These are phyloP conservation scores for Botrytis fragariae DNA, from an alignment of 2,329 filamentous ascomycete genomes.

Conservation along the genomic window DNA sequence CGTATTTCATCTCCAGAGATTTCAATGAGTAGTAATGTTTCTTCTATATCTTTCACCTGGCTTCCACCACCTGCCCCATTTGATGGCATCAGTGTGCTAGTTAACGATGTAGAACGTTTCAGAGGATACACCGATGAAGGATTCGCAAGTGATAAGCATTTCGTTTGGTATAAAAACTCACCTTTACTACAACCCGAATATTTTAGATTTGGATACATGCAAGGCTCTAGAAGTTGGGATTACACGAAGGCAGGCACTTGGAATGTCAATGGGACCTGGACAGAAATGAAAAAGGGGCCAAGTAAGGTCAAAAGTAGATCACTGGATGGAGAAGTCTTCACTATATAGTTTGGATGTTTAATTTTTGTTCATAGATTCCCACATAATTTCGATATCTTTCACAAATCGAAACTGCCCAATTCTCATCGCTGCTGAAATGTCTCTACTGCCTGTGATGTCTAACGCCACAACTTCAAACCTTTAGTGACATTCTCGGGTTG, in stretches of 20 bases:
- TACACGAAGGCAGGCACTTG: slow-evolving; percentile 75
- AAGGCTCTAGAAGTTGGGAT: slow-evolving; percentile 62
- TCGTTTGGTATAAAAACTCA: slow-evolving; percentile 58
- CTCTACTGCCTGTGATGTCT: not conserved
- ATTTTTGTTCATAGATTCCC: not conserved
- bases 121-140: slow-evolving; percentile 64
- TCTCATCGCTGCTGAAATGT: not conserved
- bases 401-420: not conserved
- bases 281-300: slow-evolving; percentile 50
- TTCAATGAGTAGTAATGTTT: slow-evolving; percentile 47
- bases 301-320: slow-evolving; percentile 35
- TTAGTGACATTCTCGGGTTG: not conserved
- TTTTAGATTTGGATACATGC: slow-evolving; percentile 74
- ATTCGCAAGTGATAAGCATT: slow-evolving; percentile 45
- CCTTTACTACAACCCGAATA: slow-evolving; percentile 59
- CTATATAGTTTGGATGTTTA: slow-evolving; percentile 1
- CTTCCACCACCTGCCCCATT: slow-evolving; percentile 50
- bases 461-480: not conserved
- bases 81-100: slow-evolving; percentile 75
- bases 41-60: slow-evolving; percentile 41
- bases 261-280: slow-evolving; percentile 63
- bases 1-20: slow-evolving; percentile 49
- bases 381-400: not conserved
- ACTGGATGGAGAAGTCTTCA: slow-evolving; percentile 27
- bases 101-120: slow-evolving; percentile 83